Evolutionary conservation across 2,329 filamentous ascomycete species (phyloP).

Genomic region (Aspergillus aculeatus): DNA sequence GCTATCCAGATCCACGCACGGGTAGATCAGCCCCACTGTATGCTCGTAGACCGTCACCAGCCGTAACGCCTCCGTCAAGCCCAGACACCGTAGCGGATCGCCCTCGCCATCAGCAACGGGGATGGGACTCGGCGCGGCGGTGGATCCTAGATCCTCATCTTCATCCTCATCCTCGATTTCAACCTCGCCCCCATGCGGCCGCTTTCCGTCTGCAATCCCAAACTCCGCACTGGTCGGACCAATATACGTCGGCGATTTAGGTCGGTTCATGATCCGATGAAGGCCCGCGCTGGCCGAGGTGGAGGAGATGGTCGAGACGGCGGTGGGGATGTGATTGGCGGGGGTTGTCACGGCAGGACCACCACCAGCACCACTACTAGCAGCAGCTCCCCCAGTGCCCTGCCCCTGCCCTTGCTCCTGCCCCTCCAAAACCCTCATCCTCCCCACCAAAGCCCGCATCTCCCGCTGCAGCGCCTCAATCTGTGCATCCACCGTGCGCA

Average conservation of each 20-base stretch:
- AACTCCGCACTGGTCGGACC: constrained; percentile 40
- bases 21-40: constrained; percentile 87
- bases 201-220: constrained; percentile 24
- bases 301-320: constrained; percentile 14
- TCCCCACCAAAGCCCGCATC: neutral
- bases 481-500: too few relatives aligned
- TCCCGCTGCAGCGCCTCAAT: too few relatives aligned
- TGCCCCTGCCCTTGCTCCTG: too few relatives aligned
- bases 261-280: constrained; percentile 33
- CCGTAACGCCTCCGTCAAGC: constrained; percentile 72
- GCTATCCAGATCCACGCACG: constrained; percentile 69
- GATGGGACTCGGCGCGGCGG: constrained; percentile 19
- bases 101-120: constrained; percentile 34
- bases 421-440: constrained; percentile 27
- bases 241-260: constrained; percentile 34
- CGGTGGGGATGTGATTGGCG: constrained; percentile 10
- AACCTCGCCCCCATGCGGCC: neutral
- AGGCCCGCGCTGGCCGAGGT: constrained; percentile 17
- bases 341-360: constrained; percentile 12
- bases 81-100: constrained; percentile 74
- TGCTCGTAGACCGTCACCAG: constrained; percentile 78
- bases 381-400: constrained; percentile 31
- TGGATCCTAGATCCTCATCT: constrained; percentile 21
- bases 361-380: constrained; percentile 13
- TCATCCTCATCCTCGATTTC: constrained; percentile 11